phyloP scores from a whole-genome alignment of 805 yeast genomes.

The Pichia sporocuriosa region DNA sequence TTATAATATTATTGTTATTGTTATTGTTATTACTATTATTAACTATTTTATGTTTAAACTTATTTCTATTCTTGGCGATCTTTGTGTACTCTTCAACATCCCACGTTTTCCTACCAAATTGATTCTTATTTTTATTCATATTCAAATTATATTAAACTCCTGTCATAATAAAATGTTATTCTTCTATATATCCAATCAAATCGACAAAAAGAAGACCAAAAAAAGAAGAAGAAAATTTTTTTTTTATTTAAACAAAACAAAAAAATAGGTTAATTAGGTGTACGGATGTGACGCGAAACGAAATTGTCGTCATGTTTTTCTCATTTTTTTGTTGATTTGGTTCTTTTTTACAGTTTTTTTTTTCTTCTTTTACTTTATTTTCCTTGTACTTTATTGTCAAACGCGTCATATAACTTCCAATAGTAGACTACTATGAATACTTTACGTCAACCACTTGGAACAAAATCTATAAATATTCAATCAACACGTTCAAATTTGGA shows the following conservation, averaged over 20 bases:
- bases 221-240: neutral
- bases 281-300: too few relatives aligned
- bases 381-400: too few relatives aligned
- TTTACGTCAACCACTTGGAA: conserved; percentile 5
- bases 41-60: too few relatives aligned
- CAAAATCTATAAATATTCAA: conserved; percentile 5
- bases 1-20: neutral
- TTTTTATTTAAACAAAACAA: too few relatives aligned
- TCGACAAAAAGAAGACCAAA: neutral
- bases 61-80: conserved; percentile 32
- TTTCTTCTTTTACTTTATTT: neutral
- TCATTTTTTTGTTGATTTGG: too few relatives aligned
- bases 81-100: conserved; percentile 56
- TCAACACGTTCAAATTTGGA: neutral
- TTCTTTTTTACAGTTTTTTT: neutral
- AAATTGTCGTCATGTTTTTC: too few relatives aligned
- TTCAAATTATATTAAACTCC: too few relatives aligned
- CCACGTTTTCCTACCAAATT: conserved; percentile 65
- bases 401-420: too few relatives aligned
- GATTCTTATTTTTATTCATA: conserved; percentile 9
- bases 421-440: too few relatives aligned
- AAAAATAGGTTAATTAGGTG: too few relatives aligned
- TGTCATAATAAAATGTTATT: too few relatives aligned
- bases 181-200: neutral
- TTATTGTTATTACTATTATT: conserved; percentile 18